phyloP scores from a whole-genome alignment of 192 early-diverging fungal species.

The Rhizophagus sp. region DNA sequence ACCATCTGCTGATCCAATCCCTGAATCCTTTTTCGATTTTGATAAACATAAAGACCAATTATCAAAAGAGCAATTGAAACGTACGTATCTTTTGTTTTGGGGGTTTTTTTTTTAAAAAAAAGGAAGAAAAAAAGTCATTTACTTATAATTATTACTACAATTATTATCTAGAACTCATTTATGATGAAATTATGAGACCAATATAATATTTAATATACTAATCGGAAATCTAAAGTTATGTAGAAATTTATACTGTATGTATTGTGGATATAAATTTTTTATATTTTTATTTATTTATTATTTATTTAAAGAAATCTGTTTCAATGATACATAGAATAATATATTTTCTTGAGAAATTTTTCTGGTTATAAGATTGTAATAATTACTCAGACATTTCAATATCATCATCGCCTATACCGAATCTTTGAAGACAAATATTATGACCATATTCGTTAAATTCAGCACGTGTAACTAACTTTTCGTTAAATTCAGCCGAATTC shows the following conservation, averaged over 20 bases:
- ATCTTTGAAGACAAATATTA: constrained; percentile 52
- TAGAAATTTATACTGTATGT: neutral
- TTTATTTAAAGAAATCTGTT: constrained; percentile 1
- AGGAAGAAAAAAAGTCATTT: neutral
- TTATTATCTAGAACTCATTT: constrained; percentile 20
- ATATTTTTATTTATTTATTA: neutral
- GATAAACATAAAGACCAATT: constrained; percentile 83
- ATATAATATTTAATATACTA: constrained; percentile 8
- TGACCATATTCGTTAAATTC: constrained; percentile 68
- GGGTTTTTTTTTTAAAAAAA: too few species aligned
- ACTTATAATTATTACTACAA: neutral
- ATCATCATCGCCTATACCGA: constrained; percentile 34
- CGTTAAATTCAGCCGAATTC: constrained; percentile 41
- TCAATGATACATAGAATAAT: neutral
- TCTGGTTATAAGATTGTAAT: neutral
- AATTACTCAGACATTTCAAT: neutral
- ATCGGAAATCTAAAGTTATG: neutral
- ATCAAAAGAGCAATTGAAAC: constrained; percentile 78
- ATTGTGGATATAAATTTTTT: neutral
- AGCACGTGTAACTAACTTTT: constrained; percentile 54
- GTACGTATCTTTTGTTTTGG: constrained; percentile 34
- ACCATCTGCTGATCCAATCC: constrained; percentile 71
- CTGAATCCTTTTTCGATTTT: constrained; percentile 82
- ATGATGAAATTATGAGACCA: constrained; percentile 30
- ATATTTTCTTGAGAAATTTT: neutral